Percentiles rank a stretch among this genome's conserved stretches.
Conservation (phyloP, 306 rosid genomes). For the Coriaria nepalensis region DNA sequence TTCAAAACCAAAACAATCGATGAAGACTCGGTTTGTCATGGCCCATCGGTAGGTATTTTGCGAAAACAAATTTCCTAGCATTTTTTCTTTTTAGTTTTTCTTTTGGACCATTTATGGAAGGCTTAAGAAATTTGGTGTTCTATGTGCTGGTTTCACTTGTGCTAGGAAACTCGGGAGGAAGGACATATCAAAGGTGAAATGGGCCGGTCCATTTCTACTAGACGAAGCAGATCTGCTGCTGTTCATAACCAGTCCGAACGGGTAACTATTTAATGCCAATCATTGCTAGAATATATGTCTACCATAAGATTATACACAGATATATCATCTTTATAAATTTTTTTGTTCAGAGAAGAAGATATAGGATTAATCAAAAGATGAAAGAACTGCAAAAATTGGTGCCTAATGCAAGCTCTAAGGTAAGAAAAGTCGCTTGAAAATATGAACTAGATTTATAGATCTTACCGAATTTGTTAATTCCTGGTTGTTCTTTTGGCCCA, state of each 20-base stretch:
- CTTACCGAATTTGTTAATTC: no score
- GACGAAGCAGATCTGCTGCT: slow-evolving; percentile 25
- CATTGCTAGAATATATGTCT: background rate
- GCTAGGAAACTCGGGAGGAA: slow-evolving; percentile 19
- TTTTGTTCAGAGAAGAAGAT: slow-evolving; percentile 28
- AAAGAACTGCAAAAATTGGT: slow-evolving; percentile 40
- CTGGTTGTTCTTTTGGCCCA: background rate
- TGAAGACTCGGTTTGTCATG: slow-evolving; percentile 34
- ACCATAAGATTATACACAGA: background rate
- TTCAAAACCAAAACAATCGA: slow-evolving; percentile 29
- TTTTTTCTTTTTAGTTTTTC: no score
- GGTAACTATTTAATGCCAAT: slow-evolving; percentile 9
- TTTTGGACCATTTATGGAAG: background rate
- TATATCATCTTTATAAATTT: background rate
- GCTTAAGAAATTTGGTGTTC: background rate
- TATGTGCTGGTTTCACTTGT: background rate
- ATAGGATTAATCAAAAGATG: slow-evolving; percentile 36
- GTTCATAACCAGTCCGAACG: slow-evolving; percentile 35
- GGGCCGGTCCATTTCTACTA: slow-evolving; percentile 13
- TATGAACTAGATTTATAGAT: no score
- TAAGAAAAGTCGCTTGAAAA: slow-evolving; percentile 6
- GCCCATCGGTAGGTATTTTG: slow-evolving; percentile 19
- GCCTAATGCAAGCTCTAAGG: slow-evolving; percentile 36
- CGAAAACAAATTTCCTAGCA: no score
- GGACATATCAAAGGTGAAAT: slow-evolving; percentile 17